These are phyloP conservation scores for Asterochloris sp. DNA, from an alignment of 139 green algal species.

Conservation along the genomic window DNA sequence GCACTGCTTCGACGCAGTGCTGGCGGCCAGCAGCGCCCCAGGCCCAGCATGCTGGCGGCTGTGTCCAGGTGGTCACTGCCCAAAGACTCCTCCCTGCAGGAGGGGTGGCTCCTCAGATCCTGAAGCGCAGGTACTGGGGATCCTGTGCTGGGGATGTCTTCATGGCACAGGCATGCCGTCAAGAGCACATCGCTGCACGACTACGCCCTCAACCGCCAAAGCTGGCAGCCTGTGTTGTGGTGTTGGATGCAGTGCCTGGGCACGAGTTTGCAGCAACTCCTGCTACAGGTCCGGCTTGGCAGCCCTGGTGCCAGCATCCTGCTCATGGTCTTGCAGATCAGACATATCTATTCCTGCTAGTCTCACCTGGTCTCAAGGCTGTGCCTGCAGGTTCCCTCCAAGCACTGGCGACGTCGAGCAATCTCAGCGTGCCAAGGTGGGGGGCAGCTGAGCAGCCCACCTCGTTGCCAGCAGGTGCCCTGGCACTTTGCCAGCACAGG, in stretches of 20 bases:
- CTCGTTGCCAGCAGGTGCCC: constrained; percentile 11
- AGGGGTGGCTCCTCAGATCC: not conserved
- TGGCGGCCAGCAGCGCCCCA: not conserved
- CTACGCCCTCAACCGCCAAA: not conserved
- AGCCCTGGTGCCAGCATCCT: not conserved
- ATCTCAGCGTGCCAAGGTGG: not conserved
- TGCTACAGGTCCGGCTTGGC: not conserved
- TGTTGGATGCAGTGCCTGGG: not conserved
- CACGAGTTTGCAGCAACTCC: too few species aligned
- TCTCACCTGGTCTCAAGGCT: not conserved
- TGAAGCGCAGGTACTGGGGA: not conserved
- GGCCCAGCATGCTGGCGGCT: not conserved
- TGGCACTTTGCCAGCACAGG: too few species aligned
- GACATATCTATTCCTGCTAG: too few species aligned
- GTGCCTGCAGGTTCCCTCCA: not conserved
- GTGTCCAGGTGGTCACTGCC: not conserved
- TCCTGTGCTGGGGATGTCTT: not conserved
- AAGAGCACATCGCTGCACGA: too few species aligned
- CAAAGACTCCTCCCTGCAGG: not conserved
- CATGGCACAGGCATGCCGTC: not conserved
- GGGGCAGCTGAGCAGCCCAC: not conserved
- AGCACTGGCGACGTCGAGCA: not conserved
- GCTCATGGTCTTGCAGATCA: not conserved
- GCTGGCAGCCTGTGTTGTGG: not conserved
- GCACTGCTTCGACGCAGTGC: not conserved